Evolutionary conservation across 2,329 filamentous ascomycete genomes (phyloP).

Genomic region (Botrytis sinoallii): DNA sequence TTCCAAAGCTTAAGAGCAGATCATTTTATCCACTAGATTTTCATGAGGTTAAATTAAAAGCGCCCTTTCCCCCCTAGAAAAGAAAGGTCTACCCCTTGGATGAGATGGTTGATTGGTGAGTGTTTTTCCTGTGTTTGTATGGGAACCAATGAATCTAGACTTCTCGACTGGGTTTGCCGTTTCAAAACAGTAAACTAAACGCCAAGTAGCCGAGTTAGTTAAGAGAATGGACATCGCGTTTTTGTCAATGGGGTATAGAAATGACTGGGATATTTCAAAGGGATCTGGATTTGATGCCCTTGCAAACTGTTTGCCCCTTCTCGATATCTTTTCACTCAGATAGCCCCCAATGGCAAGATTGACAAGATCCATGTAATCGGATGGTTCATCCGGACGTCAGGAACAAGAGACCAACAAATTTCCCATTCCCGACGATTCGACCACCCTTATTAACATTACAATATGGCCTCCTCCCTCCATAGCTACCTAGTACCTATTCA

Average conservation of each 20-base stretch:
- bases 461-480: neutral
- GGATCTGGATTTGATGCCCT: neutral
- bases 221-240: neutral
- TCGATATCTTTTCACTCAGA: neutral
- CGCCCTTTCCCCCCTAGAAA: neutral
- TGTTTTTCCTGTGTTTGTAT: neutral
- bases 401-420: neutral
- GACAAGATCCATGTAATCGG: neutral
- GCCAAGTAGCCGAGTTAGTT: neutral
- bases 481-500: neutral
- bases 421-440: neutral
- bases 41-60: slow-evolving; percentile 2
- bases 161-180: neutral
- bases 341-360: neutral
- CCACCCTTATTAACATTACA: neutral
- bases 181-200: neutral
- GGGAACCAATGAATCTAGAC: neutral
- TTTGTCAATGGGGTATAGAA: neutral
- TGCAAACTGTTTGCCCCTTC: neutral
- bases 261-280: neutral
- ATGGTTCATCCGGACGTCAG: neutral
- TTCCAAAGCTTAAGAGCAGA: neutral
- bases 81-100: neutral
- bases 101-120: neutral
- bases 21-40: neutral